Conservation (phyloP, 345 rosid species). For the Eucalyptus regnans region DNA sequence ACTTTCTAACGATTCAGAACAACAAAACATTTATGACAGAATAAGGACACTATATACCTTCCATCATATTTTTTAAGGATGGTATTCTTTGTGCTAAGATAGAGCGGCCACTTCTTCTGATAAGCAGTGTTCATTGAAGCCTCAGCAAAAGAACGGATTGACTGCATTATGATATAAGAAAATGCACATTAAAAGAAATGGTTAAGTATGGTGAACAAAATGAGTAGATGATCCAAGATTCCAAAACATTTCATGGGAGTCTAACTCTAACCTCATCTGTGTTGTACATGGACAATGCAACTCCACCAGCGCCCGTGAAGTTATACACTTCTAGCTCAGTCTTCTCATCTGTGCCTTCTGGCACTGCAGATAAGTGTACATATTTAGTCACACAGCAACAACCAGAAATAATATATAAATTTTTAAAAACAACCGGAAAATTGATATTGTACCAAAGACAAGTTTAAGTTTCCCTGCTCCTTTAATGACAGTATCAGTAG, state of each 20-base stretch:
- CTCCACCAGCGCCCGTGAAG: constrained; percentile 92
- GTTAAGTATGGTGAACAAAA: not conserved
- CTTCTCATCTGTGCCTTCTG: constrained; percentile 71
- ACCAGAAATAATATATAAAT: not conserved
- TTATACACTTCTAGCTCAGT: constrained; percentile 74
- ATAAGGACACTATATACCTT: constrained; percentile 35
- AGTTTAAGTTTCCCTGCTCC: constrained; percentile 90
- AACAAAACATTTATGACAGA: not conserved
- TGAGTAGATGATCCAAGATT: not conserved
- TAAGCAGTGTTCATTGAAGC: constrained; percentile 93
- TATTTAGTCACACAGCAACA: not conserved
- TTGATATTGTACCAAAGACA: constrained; percentile 51
- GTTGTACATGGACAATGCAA: constrained; percentile 87
- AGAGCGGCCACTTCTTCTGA: constrained; percentile 97
- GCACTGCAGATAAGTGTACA: constrained; percentile 23
- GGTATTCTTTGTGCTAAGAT: constrained; percentile 96
- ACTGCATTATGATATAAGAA: constrained; percentile 29
- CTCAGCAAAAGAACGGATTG: constrained; percentile 81
- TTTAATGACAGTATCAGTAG: constrained; percentile 84
- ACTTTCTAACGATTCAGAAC: not conserved
- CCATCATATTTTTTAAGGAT: constrained; percentile 99
- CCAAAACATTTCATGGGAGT: not conserved
- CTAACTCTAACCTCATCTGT: constrained; percentile 73
- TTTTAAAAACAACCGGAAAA: not conserved
- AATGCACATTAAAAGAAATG: not conserved